These are phyloP conservation scores for Penicillium cinerascens DNA, from an alignment of 495 filamentous ascomycete genomes.

Conservation along the genomic window DNA sequence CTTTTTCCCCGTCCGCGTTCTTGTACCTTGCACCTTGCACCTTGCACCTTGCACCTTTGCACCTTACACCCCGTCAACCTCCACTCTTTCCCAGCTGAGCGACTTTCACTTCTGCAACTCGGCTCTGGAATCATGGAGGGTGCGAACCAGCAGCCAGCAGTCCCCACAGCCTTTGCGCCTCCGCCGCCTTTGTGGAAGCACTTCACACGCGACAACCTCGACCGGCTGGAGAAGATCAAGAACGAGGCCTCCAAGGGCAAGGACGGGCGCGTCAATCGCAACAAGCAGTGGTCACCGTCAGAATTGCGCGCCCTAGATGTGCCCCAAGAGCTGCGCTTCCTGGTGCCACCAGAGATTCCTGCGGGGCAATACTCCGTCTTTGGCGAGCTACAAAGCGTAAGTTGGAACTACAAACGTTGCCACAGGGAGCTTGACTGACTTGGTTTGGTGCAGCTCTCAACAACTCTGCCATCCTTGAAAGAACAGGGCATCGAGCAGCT, in stretches of 20 bases:
- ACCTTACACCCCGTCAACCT: not conserved
- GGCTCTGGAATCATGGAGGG: constrained; percentile 46
- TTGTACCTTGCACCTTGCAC: not conserved
- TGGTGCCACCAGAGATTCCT: constrained; percentile 78
- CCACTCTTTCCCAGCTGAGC: not conserved
- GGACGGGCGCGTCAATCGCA: constrained; percentile 27
- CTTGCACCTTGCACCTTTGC: not conserved
- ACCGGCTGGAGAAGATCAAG: constrained; percentile 56
- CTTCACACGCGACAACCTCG: constrained; percentile 77
- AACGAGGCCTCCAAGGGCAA: constrained; percentile 40
- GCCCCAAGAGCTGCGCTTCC: constrained; percentile 69
- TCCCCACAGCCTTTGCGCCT: constrained; percentile 68
- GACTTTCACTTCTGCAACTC: not conserved
- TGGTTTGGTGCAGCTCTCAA: constrained; percentile 42
- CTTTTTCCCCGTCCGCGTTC: constrained; percentile 4
- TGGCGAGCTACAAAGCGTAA: constrained; percentile 61
- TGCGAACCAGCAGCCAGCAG: constrained; percentile 41
- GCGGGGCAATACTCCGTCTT: constrained; percentile 74
- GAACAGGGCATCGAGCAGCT: constrained; percentile 68
- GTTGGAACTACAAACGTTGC: constrained; percentile 1
- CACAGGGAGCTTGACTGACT: not conserved
- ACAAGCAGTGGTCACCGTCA: constrained; percentile 36
- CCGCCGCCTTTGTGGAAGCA: constrained; percentile 88
- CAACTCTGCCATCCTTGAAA: constrained; percentile 63
- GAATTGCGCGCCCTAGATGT: constrained; percentile 57